Base-by-base conservation (phyloP, 169 alveolate species). In the Plasmodium relictum region DNA sequence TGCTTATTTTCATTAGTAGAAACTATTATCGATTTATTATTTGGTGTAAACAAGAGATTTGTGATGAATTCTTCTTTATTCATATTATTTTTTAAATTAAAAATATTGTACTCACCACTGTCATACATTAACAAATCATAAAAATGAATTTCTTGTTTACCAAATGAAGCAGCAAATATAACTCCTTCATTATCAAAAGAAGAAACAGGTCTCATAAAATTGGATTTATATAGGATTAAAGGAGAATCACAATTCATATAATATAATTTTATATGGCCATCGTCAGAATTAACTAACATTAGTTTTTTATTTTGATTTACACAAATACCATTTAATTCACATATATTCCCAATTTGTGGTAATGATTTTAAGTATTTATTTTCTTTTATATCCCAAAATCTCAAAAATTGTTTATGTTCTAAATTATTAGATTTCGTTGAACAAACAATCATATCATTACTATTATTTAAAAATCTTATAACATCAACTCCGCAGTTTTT, bases 401-500 rank as follows among this genome's bases (percentile, higher is more conserved):
- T 26, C 16, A 76, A 52, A 68, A 76, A 76, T 41, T 76, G 88
- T 76, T 76, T 76, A 44, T 76, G 88, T 68, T 76, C 88, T 20
- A 63, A 44, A 76, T 76, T 76, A 42, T 61, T 76, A 26, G 88
- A 76, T 44, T 61, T 76, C 10, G 88, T 76, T 12, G 88, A 76
- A n/a, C 88, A 76, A 12, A 76, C 74, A 62, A 76, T 76, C 22
- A 76, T 52, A 3, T 76, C 88, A 48, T 76, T 76, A 39, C 74
- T 63, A 41, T 54, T 62, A 26, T 62, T 63, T 41, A 76, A 45
- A 76, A 76, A 76, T 24, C 88, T 58, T 7, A 76, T 74, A 39
- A 76, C 88, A 24, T 76, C 88, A 22, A 76, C 88, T 61, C 88
- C 88, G 61, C 76, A 76, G 41, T 76, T 76, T 76, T 76, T 76